Evolutionary conservation across 2,329 filamentous ascomycete genomes (phyloP), one percentile per base, ranked within the genome.

Genomic region (Botryotinia narcissicola): DNA sequence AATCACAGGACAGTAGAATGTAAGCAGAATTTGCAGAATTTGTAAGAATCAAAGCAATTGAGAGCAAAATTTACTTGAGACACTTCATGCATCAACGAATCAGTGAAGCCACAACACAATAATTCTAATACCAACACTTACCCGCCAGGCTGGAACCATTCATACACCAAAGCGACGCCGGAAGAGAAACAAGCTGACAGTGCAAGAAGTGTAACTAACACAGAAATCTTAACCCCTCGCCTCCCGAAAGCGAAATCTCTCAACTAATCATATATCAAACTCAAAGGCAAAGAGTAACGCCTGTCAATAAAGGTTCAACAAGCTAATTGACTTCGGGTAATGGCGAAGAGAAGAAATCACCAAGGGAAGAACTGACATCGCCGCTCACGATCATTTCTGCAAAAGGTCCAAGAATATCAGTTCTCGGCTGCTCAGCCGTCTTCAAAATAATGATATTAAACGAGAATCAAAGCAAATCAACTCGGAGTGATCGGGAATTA

Each of bases 341-440:
- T 35, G 35, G 12, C 1, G 74, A 79, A 42, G 60, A 71, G 6
- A 61, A 64, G 7, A 54, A 40, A 14, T 77, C 77, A 16, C 66
- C 78, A 4, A 76, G 77, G 1, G 76, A 77, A 3, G 75, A 80
- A 64, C 73, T 78, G 25, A 80, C 78, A 73, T 78, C 76, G 37
- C 77, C 79, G 9, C 57, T 29, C 2, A 12, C 3, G 25, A 61
- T 18, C 22, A 20, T 46, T 8, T 25, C 25, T 16, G 18, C n/a
- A 14, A 32, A n/a, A 25, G 29, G 25, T 46, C n/a, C 16, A 46
- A 40, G 1, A 20, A 59, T 18, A 25, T 4, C 35, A 46, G 57
- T 22, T 37, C 25, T 44, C 8, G 20, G 4, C 3, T n/a, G 16
- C n/a, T 9, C 22, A 16, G 25, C 29, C 20, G 16, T 5, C 12